A percentile compares a stretch with the other conserved stretches of the same genome.
Evolutionary conservation across 1,284 basidiomycete genomes (phyloP).

Genomic region (Marasmius fiardii): DNA sequence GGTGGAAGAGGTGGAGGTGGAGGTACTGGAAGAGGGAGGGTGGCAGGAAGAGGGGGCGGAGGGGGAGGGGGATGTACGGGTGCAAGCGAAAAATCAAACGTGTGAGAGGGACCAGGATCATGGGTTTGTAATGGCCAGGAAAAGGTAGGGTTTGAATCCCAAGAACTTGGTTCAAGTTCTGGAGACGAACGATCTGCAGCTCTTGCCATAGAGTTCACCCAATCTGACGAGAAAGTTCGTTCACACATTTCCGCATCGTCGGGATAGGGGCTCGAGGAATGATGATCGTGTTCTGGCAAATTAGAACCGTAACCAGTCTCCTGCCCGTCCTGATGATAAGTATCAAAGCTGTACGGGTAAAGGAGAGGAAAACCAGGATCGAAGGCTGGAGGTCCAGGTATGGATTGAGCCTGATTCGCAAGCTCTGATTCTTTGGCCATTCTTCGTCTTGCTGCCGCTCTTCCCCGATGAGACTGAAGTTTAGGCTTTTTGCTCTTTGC

Average conservation of each 20-base stretch:
- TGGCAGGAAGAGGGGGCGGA: conserved; percentile 11
- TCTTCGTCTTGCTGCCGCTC: background rate
- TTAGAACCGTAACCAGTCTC: background rate
- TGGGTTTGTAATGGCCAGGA: background rate
- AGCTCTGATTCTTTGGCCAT: background rate
- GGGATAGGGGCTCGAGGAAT: background rate
- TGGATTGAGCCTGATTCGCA: background rate
- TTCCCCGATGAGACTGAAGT: conserved; percentile 1
- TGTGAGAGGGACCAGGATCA: background rate
- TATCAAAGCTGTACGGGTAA: background rate
- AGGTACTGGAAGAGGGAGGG: conserved; percentile 6
- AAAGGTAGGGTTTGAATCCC: background rate
- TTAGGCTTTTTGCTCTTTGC: conserved; percentile 6
- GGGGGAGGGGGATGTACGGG: conserved; percentile 8
- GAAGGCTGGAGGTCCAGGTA: background rate
- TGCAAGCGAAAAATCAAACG: background rate
- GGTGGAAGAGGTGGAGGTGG: background rate
- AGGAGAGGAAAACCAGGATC: background rate
- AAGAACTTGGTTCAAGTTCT: background rate
- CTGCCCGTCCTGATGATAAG: background rate
- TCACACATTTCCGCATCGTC: conserved; percentile 3
- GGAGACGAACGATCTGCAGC: conserved; percentile 20
- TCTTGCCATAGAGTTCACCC: conserved; percentile 40
- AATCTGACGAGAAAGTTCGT: conserved; percentile 25
- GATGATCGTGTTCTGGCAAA: background rate